phyloP scores from a whole-genome alignment of 345 rosid genomes.

The Iberis pinnata region DNA sequence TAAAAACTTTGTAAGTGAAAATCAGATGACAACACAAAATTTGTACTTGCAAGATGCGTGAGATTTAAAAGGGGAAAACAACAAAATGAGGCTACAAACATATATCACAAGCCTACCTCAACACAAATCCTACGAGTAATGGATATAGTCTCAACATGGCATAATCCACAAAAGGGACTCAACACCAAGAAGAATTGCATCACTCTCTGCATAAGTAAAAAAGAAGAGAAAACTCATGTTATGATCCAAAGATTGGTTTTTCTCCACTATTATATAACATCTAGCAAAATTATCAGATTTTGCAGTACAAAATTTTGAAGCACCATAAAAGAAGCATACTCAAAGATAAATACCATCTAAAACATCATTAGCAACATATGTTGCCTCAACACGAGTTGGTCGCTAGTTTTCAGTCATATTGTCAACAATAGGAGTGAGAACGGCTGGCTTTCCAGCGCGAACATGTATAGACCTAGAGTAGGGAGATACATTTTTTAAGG shows the following conservation, averaged over 20 bases:
- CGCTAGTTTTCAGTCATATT: slow-evolving; percentile 95
- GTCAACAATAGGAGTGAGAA: slow-evolving; percentile 86
- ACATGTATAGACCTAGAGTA: too few relatives aligned
- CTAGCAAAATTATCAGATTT: slow-evolving; percentile 1
- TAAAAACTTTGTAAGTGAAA: background rate
- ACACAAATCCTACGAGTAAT: slow-evolving; percentile 81
- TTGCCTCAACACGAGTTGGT: slow-evolving; percentile 99
- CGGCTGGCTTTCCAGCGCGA: slow-evolving; percentile 95
- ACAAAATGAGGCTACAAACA: background rate
- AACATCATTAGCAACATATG: slow-evolving; percentile 97
- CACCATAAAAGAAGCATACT: background rate
- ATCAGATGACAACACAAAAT: background rate
- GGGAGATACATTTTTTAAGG: too few relatives aligned
- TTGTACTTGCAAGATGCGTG: background rate
- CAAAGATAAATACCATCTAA: slow-evolving; percentile 63
- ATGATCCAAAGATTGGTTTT: slow-evolving; percentile 3
- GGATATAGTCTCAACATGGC: slow-evolving; percentile 79
- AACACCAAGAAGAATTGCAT: slow-evolving; percentile 94
- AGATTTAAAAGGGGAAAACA: background rate
- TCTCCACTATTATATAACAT: background rate
- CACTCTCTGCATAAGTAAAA: slow-evolving; percentile 50
- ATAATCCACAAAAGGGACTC: slow-evolving; percentile 92
- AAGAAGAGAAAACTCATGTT: background rate
- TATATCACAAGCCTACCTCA: slow-evolving; percentile 45
- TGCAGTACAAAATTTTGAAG: slow-evolving; percentile 6